Base-by-base conservation (phyloP, 192 early-diverging fungal species). In the Phycomyces nitens region DNA sequence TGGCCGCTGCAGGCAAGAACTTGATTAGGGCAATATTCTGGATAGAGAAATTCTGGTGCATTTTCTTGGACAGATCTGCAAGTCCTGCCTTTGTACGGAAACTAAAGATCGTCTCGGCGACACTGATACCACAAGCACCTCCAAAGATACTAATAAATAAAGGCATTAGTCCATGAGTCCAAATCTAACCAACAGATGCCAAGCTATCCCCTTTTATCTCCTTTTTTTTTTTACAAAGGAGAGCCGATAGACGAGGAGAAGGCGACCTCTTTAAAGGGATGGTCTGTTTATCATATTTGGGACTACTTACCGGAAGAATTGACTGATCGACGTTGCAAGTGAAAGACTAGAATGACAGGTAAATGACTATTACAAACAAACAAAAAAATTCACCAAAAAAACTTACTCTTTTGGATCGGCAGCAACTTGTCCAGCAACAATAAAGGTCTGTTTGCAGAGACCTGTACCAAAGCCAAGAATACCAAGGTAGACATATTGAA, bases 391-490 rank as follows among this genome's bases (percentile, higher is more conserved):
- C 14, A 10, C 27, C 5, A 42, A 20, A 43, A 40, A 47, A 0
- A 56, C 53, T 59, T 68, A 68, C 72, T 89, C 79, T 26, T 64
- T 60, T 21, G 72, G 60, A 1, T 58, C 53, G 39, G 91, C 91
- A 20, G 82, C 68, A 2, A 86, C 78, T 68, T 94, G 92, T 34
- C 81, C 77, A n/a, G 81, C 81, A 5, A 93, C 74, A 38, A 84
- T 73, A n/a, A 85, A 73, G 2, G 83, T 83, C 68, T 92, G 91
- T 50, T 94, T 77, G 57, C 84, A 81, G 22, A 75, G 58, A 38
- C 96, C 94, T 22, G 88, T 56, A 9, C 96, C 96, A 21, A 86
- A 26, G 3, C 93, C 94, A 38, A 81, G 27, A 52, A 93, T 65
- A 11, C 94, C 61, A 56, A 92, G 62, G 58, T 78, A 89, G 12